These are phyloP conservation scores for Chlorokybus atmophyticus DNA, from an alignment of 139 green algal species.

Conservation along the genomic window DNA sequence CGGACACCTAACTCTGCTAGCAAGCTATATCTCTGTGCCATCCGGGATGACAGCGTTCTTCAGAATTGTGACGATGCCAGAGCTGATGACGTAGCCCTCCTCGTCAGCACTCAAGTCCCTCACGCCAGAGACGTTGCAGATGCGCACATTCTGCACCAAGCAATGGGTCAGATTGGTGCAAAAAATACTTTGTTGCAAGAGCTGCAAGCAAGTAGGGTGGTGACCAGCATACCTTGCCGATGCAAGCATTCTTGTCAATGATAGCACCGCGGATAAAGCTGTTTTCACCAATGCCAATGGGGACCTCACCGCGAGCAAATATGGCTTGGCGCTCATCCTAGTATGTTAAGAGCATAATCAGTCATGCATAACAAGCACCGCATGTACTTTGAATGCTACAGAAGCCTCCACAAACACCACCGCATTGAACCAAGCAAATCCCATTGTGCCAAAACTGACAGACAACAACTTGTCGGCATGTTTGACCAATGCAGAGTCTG, in stretches of 20 bases:
- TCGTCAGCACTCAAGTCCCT: background rate
- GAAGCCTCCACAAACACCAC: too few relatives aligned
- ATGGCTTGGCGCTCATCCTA: too few relatives aligned
- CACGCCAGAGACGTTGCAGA: background rate
- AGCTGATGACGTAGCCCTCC: background rate
- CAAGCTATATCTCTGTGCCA: too few relatives aligned
- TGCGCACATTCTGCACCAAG: background rate
- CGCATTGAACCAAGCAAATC: too few relatives aligned
- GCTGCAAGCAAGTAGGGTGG: background rate
- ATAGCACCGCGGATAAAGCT: conserved; percentile 34
- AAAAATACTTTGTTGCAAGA: background rate
- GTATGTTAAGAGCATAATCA: too few relatives aligned
- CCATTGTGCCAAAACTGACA: too few relatives aligned
- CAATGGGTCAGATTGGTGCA: background rate
- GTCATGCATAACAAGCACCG: too few relatives aligned
- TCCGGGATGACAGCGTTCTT: background rate
- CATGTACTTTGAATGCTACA: too few relatives aligned
- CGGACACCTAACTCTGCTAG: too few relatives aligned
- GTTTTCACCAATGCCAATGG: conserved; percentile 36
- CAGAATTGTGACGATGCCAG: background rate
- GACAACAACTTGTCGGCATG: too few relatives aligned
- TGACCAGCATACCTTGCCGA: conserved; percentile 31
- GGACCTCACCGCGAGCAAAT: conserved; percentile 13
- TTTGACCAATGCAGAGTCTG: too few relatives aligned
- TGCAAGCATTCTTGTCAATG: conserved; percentile 62